These are phyloP conservation scores for Nitzschia palea DNA, from an alignment of 108 stramenopile genomes.

Conservation along the genomic window DNA sequence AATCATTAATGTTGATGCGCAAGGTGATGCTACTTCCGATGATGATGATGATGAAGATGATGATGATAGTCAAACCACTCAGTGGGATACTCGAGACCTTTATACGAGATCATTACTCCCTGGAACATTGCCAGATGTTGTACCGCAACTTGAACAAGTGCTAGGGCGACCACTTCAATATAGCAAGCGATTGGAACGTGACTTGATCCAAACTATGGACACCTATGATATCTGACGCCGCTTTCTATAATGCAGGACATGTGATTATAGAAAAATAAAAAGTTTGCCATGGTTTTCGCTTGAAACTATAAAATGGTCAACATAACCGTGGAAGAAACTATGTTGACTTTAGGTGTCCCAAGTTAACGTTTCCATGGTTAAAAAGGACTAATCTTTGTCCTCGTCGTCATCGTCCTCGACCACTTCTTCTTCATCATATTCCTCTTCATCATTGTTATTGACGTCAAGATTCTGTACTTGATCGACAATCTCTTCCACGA, in stretches of 20 bases:
- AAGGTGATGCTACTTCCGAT: too few species aligned
- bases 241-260: too few species aligned
- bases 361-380: too few species aligned
- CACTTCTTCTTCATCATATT: not conserved
- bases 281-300: too few species aligned
- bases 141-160: slow-evolving; percentile 6
- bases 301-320: too few species aligned
- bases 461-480: slow-evolving; percentile 1
- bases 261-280: too few species aligned
- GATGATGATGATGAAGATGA: not conserved
- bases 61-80: not conserved
- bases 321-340: too few species aligned
- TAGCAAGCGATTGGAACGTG: not conserved
- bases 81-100: not conserved
- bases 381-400: too few species aligned
- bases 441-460: slow-evolving; percentile 14
- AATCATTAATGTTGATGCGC: not conserved
- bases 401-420: slow-evolving; percentile 1
- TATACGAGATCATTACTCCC: not conserved
- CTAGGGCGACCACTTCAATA: not conserved
- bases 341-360: too few species aligned
- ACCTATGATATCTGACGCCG: too few species aligned
- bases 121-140: not conserved
- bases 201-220: not conserved
- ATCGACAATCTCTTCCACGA: slow-evolving; percentile 15